phyloP scores from a whole-genome alignment of 176 grass and related monocot genomes.

The Zea luxurians region DNA sequence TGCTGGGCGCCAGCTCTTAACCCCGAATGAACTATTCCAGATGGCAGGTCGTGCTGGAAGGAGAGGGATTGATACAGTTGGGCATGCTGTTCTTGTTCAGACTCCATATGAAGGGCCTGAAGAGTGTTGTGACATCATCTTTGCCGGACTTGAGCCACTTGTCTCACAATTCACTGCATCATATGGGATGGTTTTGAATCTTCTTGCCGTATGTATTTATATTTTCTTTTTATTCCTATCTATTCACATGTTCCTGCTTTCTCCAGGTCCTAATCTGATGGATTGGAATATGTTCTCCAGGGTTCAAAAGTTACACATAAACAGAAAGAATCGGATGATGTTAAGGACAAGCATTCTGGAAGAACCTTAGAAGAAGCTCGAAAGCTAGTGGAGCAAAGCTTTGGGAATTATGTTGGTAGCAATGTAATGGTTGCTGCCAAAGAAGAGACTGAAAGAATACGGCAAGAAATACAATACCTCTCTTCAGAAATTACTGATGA shows the following conservation, averaged over 20 bases:
- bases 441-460: slow-evolving; percentile 89
- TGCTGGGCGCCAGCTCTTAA: slow-evolving; percentile 75
- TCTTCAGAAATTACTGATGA: slow-evolving; percentile 93
- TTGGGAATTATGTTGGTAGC: slow-evolving; percentile 98
- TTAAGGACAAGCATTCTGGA: slow-evolving; percentile 60
- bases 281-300: slow-evolving; percentile 42
- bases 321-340: slow-evolving; percentile 55
- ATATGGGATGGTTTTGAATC: slow-evolving; percentile 99
- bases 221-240: not conserved
- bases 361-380: slow-evolving; percentile 95
- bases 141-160: slow-evolving; percentile 87
- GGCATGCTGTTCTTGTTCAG: slow-evolving; percentile 93
- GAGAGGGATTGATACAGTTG: slow-evolving; percentile 93
- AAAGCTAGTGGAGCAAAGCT: slow-evolving; percentile 95
- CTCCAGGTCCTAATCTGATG: slow-evolving; percentile 28
- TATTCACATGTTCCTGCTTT: slow-evolving; percentile 31
- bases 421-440: slow-evolving; percentile 89
- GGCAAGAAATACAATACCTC: slow-evolving; percentile 69
- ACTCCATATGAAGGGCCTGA: slow-evolving; percentile 81
- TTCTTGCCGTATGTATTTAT: slow-evolving; percentile 76
- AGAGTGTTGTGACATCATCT: slow-evolving; percentile 84
- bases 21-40: slow-evolving; percentile 84
- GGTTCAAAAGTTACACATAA: slow-evolving; percentile 90
- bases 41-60: slow-evolving; percentile 97
- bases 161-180: slow-evolving; percentile 97